phyloP scores from a whole-genome alignment of 2,329 filamentous ascomycete species.

The Stachybotrys echinatus region DNA sequence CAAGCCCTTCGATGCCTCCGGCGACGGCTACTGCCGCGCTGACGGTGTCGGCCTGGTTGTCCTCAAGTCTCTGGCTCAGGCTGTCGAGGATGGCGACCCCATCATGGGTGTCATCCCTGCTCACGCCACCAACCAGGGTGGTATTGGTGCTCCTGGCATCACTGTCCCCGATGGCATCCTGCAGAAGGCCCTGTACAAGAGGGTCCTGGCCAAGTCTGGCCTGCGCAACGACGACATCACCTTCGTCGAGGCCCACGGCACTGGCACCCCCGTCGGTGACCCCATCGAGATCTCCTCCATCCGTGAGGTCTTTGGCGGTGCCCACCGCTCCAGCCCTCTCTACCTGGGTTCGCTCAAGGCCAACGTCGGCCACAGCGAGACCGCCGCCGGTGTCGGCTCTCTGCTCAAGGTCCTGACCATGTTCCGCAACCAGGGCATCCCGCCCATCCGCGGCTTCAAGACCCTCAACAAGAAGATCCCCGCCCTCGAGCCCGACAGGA shows the following conservation, averaged over 20 bases:
- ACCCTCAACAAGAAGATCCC: constrained; percentile 2
- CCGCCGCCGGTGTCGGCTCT: background rate
- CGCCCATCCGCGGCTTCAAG: background rate
- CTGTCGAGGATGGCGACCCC: constrained; percentile 43
- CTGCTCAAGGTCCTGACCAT: constrained; percentile 14
- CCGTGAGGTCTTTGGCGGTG: constrained; percentile 9
- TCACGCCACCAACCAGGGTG: constrained; percentile 28
- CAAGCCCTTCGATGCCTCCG: constrained; percentile 18
- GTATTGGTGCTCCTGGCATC: constrained; percentile 17
- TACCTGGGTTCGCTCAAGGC: constrained; percentile 23
- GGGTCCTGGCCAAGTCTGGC: constrained; percentile 18
- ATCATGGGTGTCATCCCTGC: constrained; percentile 37
- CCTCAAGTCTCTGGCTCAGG: constrained; percentile 42
- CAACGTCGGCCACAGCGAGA: constrained; percentile 19
- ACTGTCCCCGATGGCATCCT: constrained; percentile 18
- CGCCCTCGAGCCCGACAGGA: background rate
- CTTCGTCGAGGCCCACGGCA: constrained; percentile 41
- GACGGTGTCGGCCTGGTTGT: constrained; percentile 40
- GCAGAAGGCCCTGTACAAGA: constrained; percentile 22
- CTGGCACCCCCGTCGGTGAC: constrained; percentile 42
- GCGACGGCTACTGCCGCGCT: constrained; percentile 45
- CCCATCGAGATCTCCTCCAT: constrained; percentile 28
- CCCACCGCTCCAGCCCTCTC: constrained; percentile 2
- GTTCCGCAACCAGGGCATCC: background rate
- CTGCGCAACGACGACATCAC: constrained; percentile 27